These are phyloP conservation scores for Mycosphaerelloides madeirae DNA, from an alignment of 2,329 filamentous ascomycete genomes.

Conservation along the genomic window DNA sequence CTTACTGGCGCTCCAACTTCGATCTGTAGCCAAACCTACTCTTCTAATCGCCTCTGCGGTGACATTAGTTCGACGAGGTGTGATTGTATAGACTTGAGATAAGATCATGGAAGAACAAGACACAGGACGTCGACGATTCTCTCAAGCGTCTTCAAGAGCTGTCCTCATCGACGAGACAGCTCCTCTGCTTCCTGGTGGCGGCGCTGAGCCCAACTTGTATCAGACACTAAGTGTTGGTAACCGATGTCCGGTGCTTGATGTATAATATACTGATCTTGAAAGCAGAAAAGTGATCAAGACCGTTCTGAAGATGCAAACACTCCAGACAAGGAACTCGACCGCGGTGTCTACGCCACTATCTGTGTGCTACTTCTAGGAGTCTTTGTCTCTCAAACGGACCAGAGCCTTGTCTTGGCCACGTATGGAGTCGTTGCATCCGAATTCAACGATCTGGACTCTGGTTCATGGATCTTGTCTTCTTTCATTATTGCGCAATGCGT, in stretches of 20 bases:
- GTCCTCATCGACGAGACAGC: slow-evolving; percentile 8
- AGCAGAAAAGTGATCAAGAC: slow-evolving; percentile 15
- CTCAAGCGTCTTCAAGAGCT: too few relatives aligned
- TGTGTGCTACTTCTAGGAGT: slow-evolving; percentile 46
- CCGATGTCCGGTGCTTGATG: neutral
- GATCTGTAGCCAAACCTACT: too few relatives aligned
- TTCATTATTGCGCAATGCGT: slow-evolving; percentile 42
- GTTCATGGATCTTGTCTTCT: slow-evolving; percentile 43
- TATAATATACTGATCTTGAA: neutral
- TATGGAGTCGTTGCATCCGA: slow-evolving; percentile 51
- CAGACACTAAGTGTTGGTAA: slow-evolving; percentile 20
- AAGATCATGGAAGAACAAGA: too few relatives aligned
- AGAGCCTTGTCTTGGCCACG: slow-evolving; percentile 62
- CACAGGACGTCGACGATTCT: too few relatives aligned
- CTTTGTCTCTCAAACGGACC: slow-evolving; percentile 62
- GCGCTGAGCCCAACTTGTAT: slow-evolving; percentile 13
- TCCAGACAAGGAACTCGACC: slow-evolving; percentile 7
- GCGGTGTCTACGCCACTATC: slow-evolving; percentile 24
- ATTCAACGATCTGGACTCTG: slow-evolving; percentile 39
- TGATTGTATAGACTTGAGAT: too few relatives aligned
- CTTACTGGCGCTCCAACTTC: too few relatives aligned
- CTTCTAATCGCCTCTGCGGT: too few relatives aligned
- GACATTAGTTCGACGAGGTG: too few relatives aligned
- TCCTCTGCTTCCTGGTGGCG: slow-evolving; percentile 12
- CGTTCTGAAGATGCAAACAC: slow-evolving; percentile 4